Conservation (phyloP, 2,329 filamentous ascomycete species). For the Boeremia exigua region DNA sequence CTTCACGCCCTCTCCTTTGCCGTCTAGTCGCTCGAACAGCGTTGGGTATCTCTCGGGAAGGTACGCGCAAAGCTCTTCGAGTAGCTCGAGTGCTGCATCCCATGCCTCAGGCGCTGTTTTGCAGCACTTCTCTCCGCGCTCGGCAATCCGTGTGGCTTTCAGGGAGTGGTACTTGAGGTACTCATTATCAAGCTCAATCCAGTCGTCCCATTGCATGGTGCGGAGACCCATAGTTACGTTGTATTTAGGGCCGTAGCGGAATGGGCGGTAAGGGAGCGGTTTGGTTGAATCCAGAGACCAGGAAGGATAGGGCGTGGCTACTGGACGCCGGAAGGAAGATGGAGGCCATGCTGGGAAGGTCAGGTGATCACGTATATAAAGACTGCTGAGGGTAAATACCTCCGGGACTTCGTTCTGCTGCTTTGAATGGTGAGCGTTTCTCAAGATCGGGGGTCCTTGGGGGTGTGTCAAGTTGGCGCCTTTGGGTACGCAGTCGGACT, state of each 20-base stretch:
- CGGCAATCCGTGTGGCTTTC: slow-evolving; percentile 71
- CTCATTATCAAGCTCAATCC: slow-evolving; percentile 86
- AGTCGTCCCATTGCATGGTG: slow-evolving; percentile 72
- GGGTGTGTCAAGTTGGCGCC: slow-evolving; percentile 8
- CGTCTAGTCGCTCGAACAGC: slow-evolving; percentile 66
- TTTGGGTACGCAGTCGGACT: slow-evolving; percentile 35
- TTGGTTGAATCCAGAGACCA: slow-evolving; percentile 74
- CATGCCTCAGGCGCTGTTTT: slow-evolving; percentile 72
- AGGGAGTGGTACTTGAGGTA: slow-evolving; percentile 74
- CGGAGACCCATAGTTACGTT: slow-evolving; percentile 79
- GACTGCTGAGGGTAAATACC: slow-evolving; percentile 44
- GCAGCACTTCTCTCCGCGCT: slow-evolving; percentile 72
- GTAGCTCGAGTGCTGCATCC: slow-evolving; percentile 74
- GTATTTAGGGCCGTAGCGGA: slow-evolving; percentile 78
- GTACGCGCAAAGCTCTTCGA: slow-evolving; percentile 75
- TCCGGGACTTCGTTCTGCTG: slow-evolving; percentile 52
- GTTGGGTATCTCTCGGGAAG: slow-evolving; percentile 76
- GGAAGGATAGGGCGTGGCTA: slow-evolving; percentile 66
- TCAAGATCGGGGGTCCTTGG: slow-evolving; percentile 54
- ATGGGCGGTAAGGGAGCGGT: slow-evolving; percentile 78
- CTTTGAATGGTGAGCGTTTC: slow-evolving; percentile 49
- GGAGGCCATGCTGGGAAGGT: slow-evolving; percentile 60
- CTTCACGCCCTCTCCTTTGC: slow-evolving; percentile 62
- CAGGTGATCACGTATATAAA: neutral
- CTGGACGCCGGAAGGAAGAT: slow-evolving; percentile 64